Evolutionary conservation across 192 early-diverging fungal species (phyloP), one percentile per base, ranked within the genome.

Genomic region (Umbelopsis sp.): DNA sequence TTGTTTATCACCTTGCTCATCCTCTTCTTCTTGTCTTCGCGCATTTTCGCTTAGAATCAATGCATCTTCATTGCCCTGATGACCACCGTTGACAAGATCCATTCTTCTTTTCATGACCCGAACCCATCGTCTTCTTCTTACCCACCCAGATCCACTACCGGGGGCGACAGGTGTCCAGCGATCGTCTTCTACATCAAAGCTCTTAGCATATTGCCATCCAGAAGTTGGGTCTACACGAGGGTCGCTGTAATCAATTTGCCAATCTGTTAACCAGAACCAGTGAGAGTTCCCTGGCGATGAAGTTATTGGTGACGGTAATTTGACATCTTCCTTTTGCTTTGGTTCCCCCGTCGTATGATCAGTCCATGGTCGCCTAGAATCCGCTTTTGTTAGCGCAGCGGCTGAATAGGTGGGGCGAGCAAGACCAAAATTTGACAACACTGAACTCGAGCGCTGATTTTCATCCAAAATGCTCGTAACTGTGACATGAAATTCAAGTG

Each of bases 201-300:
- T 80, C 46, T 80, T 77, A 25, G 87, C 85, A 50, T 92, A 92
- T 65, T 91, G 88, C 93, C 93, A 94, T 2, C 93, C 93, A 11
- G 88, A 84, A 10, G 68, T 76, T 12, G 78, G 68, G 67, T 93
- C 89, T 8, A 85, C 74, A 48, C 73, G 74, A 4, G 90, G 88
- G 70, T 89, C 82, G 10, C 72, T 77, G 20, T 77, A 73, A 72
- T 93, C 93, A 27, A 92, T 75, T n/a, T 81, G 70, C 93, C 93
- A 94, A 55, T 94, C 93, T 12, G 88, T 90, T 21, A 93, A 49
- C 93, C 93, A 94, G 66, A 87, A 94, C 92, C 92, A 94, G 13
- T 81, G 73, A 30, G 71, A 77, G 16, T 70, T 18, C 44, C 68
- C 74, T 3, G 77, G 67, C 10, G 46, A 49, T 23, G 69, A 12